Percentiles rank a stretch among this genome's conserved stretches.
phyloP scores from a whole-genome alignment of 164 flowering plant genomes.

The Vitis amurensis region DNA sequence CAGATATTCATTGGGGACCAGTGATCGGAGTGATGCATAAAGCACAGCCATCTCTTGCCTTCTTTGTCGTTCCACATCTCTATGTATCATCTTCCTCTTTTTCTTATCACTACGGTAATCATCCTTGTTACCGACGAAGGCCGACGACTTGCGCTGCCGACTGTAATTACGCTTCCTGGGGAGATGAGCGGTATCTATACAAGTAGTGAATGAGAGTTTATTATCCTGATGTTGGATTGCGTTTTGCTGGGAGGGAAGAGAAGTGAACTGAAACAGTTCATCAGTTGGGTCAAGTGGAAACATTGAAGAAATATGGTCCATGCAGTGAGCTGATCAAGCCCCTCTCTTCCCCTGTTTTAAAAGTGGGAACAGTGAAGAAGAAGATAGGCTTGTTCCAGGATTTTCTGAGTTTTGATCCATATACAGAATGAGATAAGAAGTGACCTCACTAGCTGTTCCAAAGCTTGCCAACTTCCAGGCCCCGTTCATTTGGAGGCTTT shows the following conservation, averaged over 20 bases:
- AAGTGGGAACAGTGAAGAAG: background rate
- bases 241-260: constrained; percentile 1
- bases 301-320: constrained; percentile 11
- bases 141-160: background rate
- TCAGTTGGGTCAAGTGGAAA: constrained; percentile 12
- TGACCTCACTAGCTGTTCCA: background rate
- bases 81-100: constrained; percentile 32
- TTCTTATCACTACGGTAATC: constrained; percentile 8
- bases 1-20: constrained; percentile 28
- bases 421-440: constrained; percentile 3
- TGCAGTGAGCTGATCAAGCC: background rate
- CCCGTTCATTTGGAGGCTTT: too few species aligned
- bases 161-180: background rate
- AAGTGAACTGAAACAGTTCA: constrained; percentile 11
- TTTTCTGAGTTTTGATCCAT: constrained; percentile 1
- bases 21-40: constrained; percentile 20
- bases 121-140: background rate
- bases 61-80: constrained; percentile 34
- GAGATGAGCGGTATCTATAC: background rate
- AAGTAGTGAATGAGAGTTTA: background rate
- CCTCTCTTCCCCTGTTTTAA: background rate
- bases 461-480: too few species aligned
- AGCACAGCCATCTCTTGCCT: constrained; percentile 45
- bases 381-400: background rate
- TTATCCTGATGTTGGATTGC: background rate